A percentile compares a stretch with the other conserved stretches of the same genome.
These are phyloP conservation scores for Saccharomyces kudriavzevii DNA, from an alignment of 805 yeast genomes.

Conservation along the genomic window DNA sequence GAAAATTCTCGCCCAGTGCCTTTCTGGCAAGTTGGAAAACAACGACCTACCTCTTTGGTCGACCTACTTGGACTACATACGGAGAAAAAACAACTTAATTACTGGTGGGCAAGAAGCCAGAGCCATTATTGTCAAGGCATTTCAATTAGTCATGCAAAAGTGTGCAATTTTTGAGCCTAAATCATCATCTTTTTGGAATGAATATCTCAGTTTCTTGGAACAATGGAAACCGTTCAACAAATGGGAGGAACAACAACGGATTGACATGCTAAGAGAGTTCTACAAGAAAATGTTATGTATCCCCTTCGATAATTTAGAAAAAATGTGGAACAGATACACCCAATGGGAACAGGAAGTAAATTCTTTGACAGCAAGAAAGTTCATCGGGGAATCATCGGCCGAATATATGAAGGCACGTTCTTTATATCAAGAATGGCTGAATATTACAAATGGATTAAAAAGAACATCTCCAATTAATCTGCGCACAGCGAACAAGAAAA, in stretches of 20 bases:
- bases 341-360: constrained; percentile 75
- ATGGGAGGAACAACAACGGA: constrained; percentile 80
- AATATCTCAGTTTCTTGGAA: constrained; percentile 70
- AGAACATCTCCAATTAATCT: constrained; percentile 30
- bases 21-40: constrained; percentile 35
- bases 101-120: constrained; percentile 81
- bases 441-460: constrained; percentile 44
- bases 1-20: constrained; percentile 52
- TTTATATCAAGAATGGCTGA: constrained; percentile 60
- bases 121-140: constrained; percentile 67
- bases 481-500: constrained; percentile 20
- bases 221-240: constrained; percentile 70
- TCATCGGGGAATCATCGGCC: constrained; percentile 72
- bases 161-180: constrained; percentile 68
- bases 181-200: constrained; percentile 69
- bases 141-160: constrained; percentile 67
- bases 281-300: constrained; percentile 61
- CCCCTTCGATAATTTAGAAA: constrained; percentile 72
- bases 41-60: constrained; percentile 66
- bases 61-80: constrained; percentile 69
- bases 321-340: constrained; percentile 72
- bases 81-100: constrained; percentile 55
- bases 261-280: constrained; percentile 65
- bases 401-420: constrained; percentile 84
- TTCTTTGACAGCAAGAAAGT: constrained; percentile 71